Base-by-base conservation (phyloP, 164 flowering plant genomes). In the Kalanchoe fedtschenkoi region DNA sequence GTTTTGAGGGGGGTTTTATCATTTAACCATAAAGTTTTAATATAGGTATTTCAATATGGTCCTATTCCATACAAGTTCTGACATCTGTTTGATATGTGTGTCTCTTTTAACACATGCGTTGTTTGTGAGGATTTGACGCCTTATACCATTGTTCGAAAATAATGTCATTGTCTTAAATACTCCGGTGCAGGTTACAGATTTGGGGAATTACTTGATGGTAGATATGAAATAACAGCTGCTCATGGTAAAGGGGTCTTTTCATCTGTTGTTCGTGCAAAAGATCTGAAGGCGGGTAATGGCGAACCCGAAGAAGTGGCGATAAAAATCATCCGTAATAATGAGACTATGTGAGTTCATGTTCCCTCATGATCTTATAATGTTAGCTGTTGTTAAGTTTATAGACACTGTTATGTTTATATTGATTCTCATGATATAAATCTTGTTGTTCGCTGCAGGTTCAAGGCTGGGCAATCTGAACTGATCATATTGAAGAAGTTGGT, bases 171-270 rank as follows among this genome's bases (percentile, higher is more conserved):
- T 21, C 56, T 29, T 26, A 17, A 51, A 17, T 28, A 51, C 7
- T 6, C 56, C 26, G 53, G 10, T 69, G 22, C 71, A 95, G 99
- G 90, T 68, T 82, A 87, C 57, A 83, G 97, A 34, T 84, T 95
- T 78, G 99, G 99, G 37, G 99, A 95, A 74, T 57, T 82, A 61
- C 96, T 95, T 78, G 99, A 95, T 78, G 84, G 91, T 34, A 81
- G 97, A 42, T 95, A 89, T 74, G 99, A 91, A 80, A 74, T 95
- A 62, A 74, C 74, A 70, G 97, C 97, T 65, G 91, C 96, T 43
- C 99, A 95, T 80, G 99, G 99, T 2, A 91, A 91, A 75, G 99
- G 99, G 68, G 99, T 95, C 19, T 95, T 89, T 66, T 95, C 99
- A 43, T 86, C 89, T 17, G 99, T 95, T 32, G 96, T 95, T 70